These are phyloP conservation scores for Pythium brachiatum DNA, from an alignment of 352 stramenopile genomes.

Conservation along the genomic window DNA sequence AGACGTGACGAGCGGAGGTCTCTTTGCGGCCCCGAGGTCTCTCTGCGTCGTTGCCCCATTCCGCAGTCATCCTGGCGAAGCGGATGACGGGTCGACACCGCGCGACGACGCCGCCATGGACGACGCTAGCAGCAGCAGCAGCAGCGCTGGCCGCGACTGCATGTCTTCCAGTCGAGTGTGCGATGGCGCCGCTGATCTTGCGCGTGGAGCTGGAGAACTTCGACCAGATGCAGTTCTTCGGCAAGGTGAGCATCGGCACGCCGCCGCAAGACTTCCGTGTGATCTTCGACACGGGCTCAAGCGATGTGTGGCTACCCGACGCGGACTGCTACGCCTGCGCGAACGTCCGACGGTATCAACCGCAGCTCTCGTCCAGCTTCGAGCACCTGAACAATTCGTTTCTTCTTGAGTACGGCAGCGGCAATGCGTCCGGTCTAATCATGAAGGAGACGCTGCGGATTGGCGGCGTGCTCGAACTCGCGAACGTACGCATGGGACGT, in stretches of 20 bases:
- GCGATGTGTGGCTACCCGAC: constrained; percentile 61
- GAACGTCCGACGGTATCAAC: constrained; percentile 37
- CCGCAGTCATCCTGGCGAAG: too few species aligned
- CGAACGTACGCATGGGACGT: constrained; percentile 41
- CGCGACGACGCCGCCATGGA: too few species aligned
- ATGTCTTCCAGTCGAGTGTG: background rate
- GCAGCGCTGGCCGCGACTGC: background rate
- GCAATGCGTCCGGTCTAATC: constrained; percentile 43
- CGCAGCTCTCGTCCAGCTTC: constrained; percentile 36
- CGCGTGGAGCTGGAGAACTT: constrained; percentile 72
- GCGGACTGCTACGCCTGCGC: constrained; percentile 41
- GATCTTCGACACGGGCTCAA: constrained; percentile 80
- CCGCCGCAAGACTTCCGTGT: constrained; percentile 63
- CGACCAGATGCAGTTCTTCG: constrained; percentile 78
- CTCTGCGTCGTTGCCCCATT: too few species aligned
- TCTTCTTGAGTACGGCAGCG: constrained; percentile 65
- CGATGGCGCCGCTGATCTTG: constrained; percentile 24
- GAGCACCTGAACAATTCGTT: constrained; percentile 34
- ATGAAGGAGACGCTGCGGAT: constrained; percentile 50
- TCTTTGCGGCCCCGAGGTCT: too few species aligned
- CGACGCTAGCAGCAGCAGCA: background rate
- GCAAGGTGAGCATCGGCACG: constrained; percentile 51
- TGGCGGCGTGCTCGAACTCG: constrained; percentile 33
- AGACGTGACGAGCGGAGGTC: background rate
- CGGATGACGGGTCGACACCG: too few species aligned